Evolutionary conservation across 2,329 filamentous ascomycete genomes (phyloP).

Genomic region (Cyanodermella asteris): DNA sequence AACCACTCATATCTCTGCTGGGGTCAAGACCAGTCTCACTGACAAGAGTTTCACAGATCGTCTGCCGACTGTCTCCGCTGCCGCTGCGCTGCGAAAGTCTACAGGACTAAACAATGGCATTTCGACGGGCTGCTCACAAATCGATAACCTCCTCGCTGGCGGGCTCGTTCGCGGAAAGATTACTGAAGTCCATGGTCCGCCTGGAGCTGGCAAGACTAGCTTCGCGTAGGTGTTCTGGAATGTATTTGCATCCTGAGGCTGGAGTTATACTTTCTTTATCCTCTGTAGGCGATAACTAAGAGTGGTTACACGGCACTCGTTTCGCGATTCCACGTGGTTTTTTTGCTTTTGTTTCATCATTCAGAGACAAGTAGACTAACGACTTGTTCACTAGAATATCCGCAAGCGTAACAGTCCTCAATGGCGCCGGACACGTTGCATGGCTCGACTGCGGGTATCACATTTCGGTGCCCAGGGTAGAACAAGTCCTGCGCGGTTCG

Average conservation of each 20-base stretch:
- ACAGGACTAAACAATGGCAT: constrained; percentile 25
- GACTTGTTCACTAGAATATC: no score
- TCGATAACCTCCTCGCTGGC: constrained; percentile 23
- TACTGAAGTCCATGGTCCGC: constrained; percentile 72
- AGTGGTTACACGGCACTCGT: not conserved
- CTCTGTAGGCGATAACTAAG: constrained; percentile 1
- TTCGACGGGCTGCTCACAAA: constrained; percentile 24
- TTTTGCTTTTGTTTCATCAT: not conserved
- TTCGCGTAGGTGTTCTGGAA: constrained; percentile 55
- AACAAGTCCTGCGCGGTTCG: constrained; percentile 19
- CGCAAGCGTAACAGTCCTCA: no score
- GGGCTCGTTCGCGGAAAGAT: constrained; percentile 58
- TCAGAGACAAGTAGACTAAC: constrained; percentile 39
- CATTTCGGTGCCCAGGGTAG: constrained; percentile 25
- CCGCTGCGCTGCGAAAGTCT: constrained; percentile 42
- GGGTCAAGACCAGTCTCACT: not conserved
- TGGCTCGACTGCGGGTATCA: constrained; percentile 30
- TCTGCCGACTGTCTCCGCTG: constrained; percentile 54
- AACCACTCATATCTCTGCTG: not conserved
- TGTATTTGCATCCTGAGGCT: not conserved
- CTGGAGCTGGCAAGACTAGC: constrained; percentile 66
- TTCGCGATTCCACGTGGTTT: constrained; percentile 5
- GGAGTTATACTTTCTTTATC: not conserved
- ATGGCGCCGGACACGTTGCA: constrained; percentile 8
- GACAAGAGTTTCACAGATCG: constrained; percentile 32